phyloP scores from a whole-genome alignment of 2,329 filamentous ascomycete species.

The Sporothrix curviconia region DNA sequence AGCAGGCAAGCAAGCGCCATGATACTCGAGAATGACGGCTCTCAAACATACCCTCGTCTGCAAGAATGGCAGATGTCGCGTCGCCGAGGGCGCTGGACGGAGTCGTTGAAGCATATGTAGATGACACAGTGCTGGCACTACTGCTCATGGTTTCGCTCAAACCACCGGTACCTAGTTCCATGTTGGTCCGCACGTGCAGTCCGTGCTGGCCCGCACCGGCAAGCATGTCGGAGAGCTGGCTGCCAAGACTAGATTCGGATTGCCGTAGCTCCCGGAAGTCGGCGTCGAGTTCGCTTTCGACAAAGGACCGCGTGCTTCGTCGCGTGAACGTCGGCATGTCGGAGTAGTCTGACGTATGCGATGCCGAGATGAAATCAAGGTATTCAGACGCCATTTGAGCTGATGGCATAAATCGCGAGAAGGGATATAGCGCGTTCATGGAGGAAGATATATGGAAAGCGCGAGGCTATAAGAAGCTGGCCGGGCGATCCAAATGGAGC shows the following conservation, averaged over 20 bases:
- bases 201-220: neutral
- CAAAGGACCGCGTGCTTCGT: conserved; percentile 18
- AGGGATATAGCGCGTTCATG: neutral
- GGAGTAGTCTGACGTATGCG: neutral
- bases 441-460: neutral
- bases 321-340: conserved; percentile 17
- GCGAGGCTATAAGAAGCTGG: neutral
- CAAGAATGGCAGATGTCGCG: neutral
- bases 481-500: no score
- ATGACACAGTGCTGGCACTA: conserved; percentile 13
- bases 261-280: conserved; percentile 15
- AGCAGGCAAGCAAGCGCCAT: no score
- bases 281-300: conserved; percentile 17
- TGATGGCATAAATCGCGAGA: neutral
- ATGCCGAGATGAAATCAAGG: neutral
- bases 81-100: neutral
- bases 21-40: no score
- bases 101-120: conserved; percentile 10
- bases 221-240: neutral
- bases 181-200: neutral
- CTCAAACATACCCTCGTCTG: conserved; percentile 11
- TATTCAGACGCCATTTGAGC: neutral
- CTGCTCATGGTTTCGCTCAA: conserved; percentile 14
- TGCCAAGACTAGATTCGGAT: neutral
- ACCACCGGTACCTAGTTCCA: neutral